Evolutionary conservation across 768 basidiomycete species (phyloP).

Genomic region (Fomitopsis pulvina): DNA sequence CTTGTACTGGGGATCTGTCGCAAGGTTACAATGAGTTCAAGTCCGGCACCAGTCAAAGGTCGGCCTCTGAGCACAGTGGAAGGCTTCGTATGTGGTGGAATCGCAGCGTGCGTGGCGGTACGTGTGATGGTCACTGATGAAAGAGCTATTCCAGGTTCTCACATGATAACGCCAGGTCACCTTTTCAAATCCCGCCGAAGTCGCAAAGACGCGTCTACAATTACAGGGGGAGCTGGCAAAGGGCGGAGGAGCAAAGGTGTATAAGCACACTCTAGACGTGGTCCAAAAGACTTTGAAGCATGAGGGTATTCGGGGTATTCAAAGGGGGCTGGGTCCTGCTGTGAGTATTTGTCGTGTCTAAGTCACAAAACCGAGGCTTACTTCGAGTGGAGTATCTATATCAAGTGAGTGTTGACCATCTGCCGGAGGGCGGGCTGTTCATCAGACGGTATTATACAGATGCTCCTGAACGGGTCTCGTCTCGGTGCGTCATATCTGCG

Average conservation of each 20-base stretch:
- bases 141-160: not conserved
- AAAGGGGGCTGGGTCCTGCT: slow-evolving; percentile 86
- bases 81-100: slow-evolving; percentile 82
- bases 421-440: not conserved
- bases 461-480: slow-evolving; percentile 87
- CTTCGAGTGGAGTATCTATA: slow-evolving; percentile 65
- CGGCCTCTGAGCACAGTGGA: slow-evolving; percentile 57
- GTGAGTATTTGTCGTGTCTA: slow-evolving; percentile 40
- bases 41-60: not conserved
- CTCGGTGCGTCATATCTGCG: slow-evolving; percentile 48
- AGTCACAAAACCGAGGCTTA: not conserved
- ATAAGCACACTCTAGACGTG: slow-evolving; percentile 86
- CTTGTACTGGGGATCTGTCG: too few relatives aligned
- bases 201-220: slow-evolving; percentile 93
- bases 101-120: slow-evolving; percentile 90
- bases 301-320: slow-evolving; percentile 88
- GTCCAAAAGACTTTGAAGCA: slow-evolving; percentile 81
- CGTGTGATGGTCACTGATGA: slow-evolving; percentile 21
- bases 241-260: slow-evolving; percentile 64
- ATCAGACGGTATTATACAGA: slow-evolving; percentile 42
- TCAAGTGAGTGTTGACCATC: slow-evolving; percentile 52
- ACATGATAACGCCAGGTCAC: slow-evolving; percentile 47
- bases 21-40: not conserved
- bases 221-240: slow-evolving; percentile 93
- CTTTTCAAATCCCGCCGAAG: slow-evolving; percentile 73